Evolutionary conservation across 2,329 filamentous ascomycete genomes (phyloP).

Genomic region (Aureobasidium sp.): DNA sequence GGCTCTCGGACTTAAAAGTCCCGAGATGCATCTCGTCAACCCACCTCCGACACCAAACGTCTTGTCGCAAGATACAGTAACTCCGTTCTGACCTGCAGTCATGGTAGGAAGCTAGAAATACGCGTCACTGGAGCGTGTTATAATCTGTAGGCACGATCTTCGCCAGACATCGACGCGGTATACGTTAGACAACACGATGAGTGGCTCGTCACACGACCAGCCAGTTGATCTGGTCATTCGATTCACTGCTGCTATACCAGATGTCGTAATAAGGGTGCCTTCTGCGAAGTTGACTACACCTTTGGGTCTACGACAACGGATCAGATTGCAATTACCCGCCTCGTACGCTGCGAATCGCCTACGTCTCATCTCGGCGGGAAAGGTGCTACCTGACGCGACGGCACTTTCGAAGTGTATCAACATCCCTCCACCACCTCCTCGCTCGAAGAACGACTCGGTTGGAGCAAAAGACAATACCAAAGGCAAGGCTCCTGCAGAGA

Average conservation of each 20-base stretch:
- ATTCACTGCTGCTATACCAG: conserved; percentile 79
- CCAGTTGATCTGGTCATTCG: conserved; percentile 75
- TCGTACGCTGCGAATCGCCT: conserved; percentile 62
- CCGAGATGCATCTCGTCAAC: not conserved
- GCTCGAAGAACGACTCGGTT: conserved; percentile 26
- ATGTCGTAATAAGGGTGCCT: conserved; percentile 71
- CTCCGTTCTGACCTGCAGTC: not conserved
- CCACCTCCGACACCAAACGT: not conserved
- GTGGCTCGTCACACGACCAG: conserved; percentile 3
- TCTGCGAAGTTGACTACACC: conserved; percentile 63
- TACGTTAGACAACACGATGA: not conserved
- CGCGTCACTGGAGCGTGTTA: not conserved
- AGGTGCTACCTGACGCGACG: conserved; percentile 68
- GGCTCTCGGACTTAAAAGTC: not conserved
- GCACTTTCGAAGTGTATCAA: conserved; percentile 63
- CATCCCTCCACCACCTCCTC: conserved; percentile 50
- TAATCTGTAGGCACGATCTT: not conserved
- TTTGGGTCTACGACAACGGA: conserved; percentile 71
- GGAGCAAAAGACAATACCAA: conserved; percentile 43
- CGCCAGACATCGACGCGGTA: not conserved
- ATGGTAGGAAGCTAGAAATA: not conserved
- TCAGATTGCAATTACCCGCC: conserved; percentile 63
- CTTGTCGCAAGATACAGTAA: not conserved
- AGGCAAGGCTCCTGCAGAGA: conserved; percentile 58
- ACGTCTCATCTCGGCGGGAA: conserved; percentile 84